A percentile compares a stretch with the other conserved stretches of the same genome.
Evolutionary conservation across 257 asterid genomes (phyloP).

Genomic region (Dorcoceras hygrometricum): DNA sequence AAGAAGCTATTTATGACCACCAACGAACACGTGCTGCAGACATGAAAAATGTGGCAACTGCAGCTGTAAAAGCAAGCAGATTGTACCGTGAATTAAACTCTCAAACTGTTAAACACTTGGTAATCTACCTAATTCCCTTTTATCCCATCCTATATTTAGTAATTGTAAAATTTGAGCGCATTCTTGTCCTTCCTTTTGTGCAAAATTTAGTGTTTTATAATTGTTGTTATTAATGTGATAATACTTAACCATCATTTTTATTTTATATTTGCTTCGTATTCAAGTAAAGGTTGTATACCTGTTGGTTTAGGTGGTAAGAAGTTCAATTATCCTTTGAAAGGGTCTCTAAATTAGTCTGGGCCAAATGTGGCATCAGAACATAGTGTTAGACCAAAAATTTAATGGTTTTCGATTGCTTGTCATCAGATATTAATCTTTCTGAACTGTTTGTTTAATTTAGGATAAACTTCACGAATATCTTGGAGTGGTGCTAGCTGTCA

Average conservation of each 20-base stretch:
- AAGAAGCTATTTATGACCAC: conserved; percentile 76
- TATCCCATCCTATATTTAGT: conserved; percentile 3
- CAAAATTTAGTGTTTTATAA: neutral
- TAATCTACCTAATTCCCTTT: conserved; percentile 25
- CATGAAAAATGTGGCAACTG: conserved; percentile 93
- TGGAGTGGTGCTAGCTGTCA: conserved; percentile 85
- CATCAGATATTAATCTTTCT: conserved; percentile 13
- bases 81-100: conserved; percentile 87
- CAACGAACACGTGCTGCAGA: conserved; percentile 82
- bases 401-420: neutral
- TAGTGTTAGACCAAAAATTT: neutral
- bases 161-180: neutral
- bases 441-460: conserved; percentile 37
- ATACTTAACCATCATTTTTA: neutral
- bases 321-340: too few species aligned
- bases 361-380: neutral
- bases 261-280: conserved; percentile 15
- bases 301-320: too few species aligned
- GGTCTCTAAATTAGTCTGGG: neutral
- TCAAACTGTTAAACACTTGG: conserved; percentile 96
- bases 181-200: neutral
- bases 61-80: conserved; percentile 97
- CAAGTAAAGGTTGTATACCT: neutral
- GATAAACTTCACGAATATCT: conserved; percentile 95
- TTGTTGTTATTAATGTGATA: conserved; percentile 13